These are phyloP conservation scores for Pleurotus platypus DNA, from an alignment of 768 basidiomycete species.

Conservation along the genomic window DNA sequence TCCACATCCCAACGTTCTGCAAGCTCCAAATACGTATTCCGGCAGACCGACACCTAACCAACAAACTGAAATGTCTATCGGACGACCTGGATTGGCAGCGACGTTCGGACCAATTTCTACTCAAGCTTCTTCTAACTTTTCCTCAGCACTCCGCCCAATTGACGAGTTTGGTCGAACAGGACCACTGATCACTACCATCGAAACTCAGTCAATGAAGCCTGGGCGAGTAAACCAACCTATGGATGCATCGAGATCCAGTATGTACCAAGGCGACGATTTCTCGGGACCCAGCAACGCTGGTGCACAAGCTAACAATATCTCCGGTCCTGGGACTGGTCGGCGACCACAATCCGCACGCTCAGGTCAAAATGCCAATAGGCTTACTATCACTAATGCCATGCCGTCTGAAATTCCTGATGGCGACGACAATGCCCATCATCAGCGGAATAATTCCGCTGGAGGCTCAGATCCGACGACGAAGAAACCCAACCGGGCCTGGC, in stretches of 20 bases:
- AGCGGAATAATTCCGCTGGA: constrained; percentile 19
- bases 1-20: background rate
- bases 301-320: constrained; percentile 6
- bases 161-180: constrained; percentile 4
- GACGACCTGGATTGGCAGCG: constrained; percentile 2
- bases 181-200: background rate
- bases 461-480: constrained; percentile 10
- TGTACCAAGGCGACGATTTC: background rate
- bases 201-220: background rate
- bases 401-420: constrained; percentile 26
- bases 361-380: constrained; percentile 22
- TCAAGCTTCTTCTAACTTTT: background rate
- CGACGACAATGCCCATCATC: constrained; percentile 9
- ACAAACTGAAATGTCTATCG: constrained; percentile 6
- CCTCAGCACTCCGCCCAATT: background rate
- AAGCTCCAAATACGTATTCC: background rate
- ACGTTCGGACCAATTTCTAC: background rate
- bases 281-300: background rate
- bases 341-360: constrained; percentile 23
- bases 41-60: constrained; percentile 2
- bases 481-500: constrained; percentile 37
- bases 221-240: background rate
- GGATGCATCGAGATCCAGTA: background rate
- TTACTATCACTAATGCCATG: constrained; percentile 38
- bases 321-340: constrained; percentile 11